phyloP scores from a whole-genome alignment of 2,329 filamentous ascomycete genomes.

The Verticillium nubilum region DNA sequence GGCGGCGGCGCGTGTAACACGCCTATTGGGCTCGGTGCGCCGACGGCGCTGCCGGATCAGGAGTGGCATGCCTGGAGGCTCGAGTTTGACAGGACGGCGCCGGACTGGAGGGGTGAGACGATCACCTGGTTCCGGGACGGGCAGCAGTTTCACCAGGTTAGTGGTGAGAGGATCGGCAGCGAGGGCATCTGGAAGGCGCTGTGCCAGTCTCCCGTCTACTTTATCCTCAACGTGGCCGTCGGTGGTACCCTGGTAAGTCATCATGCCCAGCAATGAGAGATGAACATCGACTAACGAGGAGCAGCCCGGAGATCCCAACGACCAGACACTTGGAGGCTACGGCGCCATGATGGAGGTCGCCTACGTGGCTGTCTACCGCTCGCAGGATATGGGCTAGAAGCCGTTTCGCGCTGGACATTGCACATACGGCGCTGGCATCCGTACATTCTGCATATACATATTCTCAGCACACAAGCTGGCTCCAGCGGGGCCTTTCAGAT shows the following conservation, averaged over 20 bases:
- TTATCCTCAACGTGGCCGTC: conserved; percentile 43
- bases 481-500: background rate
- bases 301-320: conserved; percentile 26
- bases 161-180: conserved; percentile 33
- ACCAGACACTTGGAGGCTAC: conserved; percentile 26
- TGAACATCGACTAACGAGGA: background rate
- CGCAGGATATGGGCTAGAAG: conserved; percentile 1
- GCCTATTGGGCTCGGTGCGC: conserved; percentile 30
- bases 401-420: background rate
- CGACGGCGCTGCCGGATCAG: conserved; percentile 31
- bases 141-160: conserved; percentile 33
- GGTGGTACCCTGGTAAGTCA: conserved; percentile 36
- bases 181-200: conserved; percentile 37
- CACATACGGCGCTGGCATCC: background rate
- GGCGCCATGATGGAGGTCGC: conserved; percentile 34
- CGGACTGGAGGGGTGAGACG: conserved; percentile 37
- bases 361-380: conserved; percentile 33
- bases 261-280: background rate
- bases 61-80: conserved; percentile 45
- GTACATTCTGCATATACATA: background rate
- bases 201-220: conserved; percentile 34
- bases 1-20: conserved; percentile 43
- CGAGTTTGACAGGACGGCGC: conserved; percentile 37
- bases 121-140: conserved; percentile 46
- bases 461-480: background rate